A percentile compares a stretch with the other conserved stretches of the same genome.
phyloP scores from a whole-genome alignment of 768 basidiomycete genomes.

The Termitomyces sp. region DNA sequence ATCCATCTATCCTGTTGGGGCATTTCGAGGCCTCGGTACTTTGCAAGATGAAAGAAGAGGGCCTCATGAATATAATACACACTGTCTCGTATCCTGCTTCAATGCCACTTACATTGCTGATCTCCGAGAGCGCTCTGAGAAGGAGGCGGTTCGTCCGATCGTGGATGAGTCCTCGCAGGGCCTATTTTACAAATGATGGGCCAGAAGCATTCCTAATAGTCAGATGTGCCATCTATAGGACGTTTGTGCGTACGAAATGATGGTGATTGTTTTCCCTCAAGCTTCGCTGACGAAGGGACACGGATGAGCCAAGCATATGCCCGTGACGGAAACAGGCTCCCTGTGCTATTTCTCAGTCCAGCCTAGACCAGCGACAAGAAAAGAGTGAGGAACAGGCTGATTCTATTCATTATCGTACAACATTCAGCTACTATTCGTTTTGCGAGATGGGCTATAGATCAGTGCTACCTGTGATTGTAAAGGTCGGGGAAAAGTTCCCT shows the following conservation, averaged over 20 bases:
- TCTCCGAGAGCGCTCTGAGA: background rate
- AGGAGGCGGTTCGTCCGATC: too few species aligned
- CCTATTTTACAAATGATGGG: too few species aligned
- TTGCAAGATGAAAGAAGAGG: background rate
- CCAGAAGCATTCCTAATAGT: too few species aligned
- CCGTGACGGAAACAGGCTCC: background rate
- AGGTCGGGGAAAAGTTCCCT: conserved; percentile 29
- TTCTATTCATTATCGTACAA: background rate
- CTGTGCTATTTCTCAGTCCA: background rate
- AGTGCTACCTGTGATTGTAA: background rate
- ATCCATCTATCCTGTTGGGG: background rate
- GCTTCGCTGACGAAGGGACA: background rate
- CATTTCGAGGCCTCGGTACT: background rate
- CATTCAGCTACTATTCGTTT: background rate
- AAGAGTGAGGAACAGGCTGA: background rate
- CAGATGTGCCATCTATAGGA: too few species aligned
- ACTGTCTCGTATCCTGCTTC: background rate
- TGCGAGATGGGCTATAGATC: background rate
- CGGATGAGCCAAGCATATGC: background rate
- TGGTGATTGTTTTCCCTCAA: background rate
- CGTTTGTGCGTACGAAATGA: too few species aligned
- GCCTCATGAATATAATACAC: background rate
- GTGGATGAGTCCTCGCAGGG: too few species aligned
- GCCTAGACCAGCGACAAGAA: too few species aligned
- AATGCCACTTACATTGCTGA: background rate